phyloP scores from a whole-genome alignment of 306 rosid genomes.

The Boehmeria nivea region DNA sequence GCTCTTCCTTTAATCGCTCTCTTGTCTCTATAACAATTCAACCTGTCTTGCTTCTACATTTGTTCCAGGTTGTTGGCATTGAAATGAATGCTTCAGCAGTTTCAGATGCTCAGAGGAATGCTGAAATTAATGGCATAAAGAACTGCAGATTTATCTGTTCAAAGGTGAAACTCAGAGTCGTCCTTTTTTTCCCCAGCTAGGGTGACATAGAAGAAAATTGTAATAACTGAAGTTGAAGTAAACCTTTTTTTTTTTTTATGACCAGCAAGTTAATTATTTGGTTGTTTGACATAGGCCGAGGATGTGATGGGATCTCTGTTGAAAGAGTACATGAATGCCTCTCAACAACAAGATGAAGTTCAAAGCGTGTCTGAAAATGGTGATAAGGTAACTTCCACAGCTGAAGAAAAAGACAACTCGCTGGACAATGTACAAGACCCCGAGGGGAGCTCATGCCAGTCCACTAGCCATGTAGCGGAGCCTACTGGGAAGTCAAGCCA shows the following conservation, averaged over 20 bases:
- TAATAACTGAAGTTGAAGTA: too few species aligned
- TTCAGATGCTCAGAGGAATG: conserved; percentile 80
- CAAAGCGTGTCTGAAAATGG: conserved; percentile 27
- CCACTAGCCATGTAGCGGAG: conserved; percentile 4
- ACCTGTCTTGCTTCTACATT: conserved; percentile 16
- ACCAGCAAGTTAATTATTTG: too few species aligned
- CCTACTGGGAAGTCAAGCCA: conserved; percentile 28
- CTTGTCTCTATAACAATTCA: conserved; percentile 9
- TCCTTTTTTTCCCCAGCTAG: too few species aligned
- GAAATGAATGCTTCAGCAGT: conserved; percentile 98
- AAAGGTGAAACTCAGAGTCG: too few species aligned
- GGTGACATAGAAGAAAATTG: too few species aligned
- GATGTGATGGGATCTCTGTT: conserved; percentile 84
- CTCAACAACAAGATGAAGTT: conserved; percentile 42
- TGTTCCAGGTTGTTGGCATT: conserved; percentile 80
- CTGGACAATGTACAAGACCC: conserved; percentile 20
- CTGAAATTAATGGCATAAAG: conserved; percentile 84
- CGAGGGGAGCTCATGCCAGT: conserved; percentile 25
- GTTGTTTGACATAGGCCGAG: conserved; percentile 79
- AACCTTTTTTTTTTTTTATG: conserved; percentile 10
- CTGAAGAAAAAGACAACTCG: conserved; percentile 22
- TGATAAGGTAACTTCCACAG: conserved; percentile 20
- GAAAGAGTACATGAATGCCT: conserved; percentile 52
- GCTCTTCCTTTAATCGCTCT: not conserved
- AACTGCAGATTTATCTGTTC: conserved; percentile 77